A percentile compares a stretch with the other conserved stretches of the same genome.
Conservation (phyloP, 2,329 filamentous ascomycete genomes). For the Leptographium radiaticola region DNA sequence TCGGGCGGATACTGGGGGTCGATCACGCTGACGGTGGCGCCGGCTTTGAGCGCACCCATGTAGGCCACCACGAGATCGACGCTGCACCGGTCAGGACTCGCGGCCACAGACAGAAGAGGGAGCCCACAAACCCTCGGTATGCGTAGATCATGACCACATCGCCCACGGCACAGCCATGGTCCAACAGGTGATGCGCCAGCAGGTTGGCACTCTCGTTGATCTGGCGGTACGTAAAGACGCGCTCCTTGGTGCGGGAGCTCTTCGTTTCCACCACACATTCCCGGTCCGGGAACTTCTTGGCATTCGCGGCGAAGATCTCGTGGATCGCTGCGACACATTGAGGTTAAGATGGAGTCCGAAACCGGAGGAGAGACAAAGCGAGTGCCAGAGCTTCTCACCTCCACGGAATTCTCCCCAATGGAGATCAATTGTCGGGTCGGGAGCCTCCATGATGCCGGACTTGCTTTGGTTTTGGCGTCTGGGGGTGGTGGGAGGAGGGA, state of each 20-base stretch:
- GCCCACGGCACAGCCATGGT: conserved; percentile 58
- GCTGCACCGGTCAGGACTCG: not conserved
- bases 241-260: conserved; percentile 35
- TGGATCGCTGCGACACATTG: conserved; percentile 38
- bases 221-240: conserved; percentile 69
- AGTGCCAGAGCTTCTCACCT: conserved; percentile 3
- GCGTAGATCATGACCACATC: conserved; percentile 93
- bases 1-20: conserved; percentile 75
- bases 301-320: conserved; percentile 55
- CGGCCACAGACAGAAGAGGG: not conserved
- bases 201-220: conserved; percentile 77
- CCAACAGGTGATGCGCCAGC: conserved; percentile 65
- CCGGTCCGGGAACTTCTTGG: conserved; percentile 50
- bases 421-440: conserved; percentile 10
- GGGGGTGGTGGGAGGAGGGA: too few relatives aligned
- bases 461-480: not conserved
- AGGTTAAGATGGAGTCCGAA: not conserved
- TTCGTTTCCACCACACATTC: conserved; percentile 37
- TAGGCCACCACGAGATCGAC: conserved; percentile 56
- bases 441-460: not conserved
- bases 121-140: conserved; percentile 44
- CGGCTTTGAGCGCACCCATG: conserved; percentile 56
- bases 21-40: conserved; percentile 52
- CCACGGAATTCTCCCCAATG: conserved; percentile 9
- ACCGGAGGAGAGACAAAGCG: not conserved